Evolutionary conservation across 345 rosid genomes (phyloP).

Genomic region (Citrus mangshanensis): DNA sequence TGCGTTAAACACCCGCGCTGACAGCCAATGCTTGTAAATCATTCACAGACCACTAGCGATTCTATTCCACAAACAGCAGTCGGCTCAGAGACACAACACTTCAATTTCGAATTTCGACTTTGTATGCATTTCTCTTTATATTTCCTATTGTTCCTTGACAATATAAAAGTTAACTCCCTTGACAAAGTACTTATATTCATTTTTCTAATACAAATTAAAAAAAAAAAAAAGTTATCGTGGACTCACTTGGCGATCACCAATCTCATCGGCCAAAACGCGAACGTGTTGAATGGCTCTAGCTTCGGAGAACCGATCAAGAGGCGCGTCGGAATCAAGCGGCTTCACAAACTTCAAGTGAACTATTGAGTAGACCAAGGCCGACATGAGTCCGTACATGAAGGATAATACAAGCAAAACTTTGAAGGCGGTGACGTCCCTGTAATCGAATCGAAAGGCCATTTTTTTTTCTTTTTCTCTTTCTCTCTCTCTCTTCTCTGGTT

Average conservation of each 20-base stretch:
- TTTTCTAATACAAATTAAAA: background rate
- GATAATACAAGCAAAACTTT: constrained; percentile 51
- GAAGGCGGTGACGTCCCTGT: constrained; percentile 63
- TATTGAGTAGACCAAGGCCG: constrained; percentile 49
- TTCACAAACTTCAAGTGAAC: constrained; percentile 58
- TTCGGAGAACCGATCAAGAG: constrained; percentile 90
- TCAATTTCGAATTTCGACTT: too few species aligned
- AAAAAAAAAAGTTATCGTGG: background rate
- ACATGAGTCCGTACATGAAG: constrained; percentile 61
- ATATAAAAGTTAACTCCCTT: background rate
- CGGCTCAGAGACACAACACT: too few species aligned
- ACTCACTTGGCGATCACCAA: constrained; percentile 87
- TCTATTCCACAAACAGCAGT: too few species aligned
- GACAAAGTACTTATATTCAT: too few species aligned
- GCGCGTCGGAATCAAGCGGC: constrained; percentile 75
- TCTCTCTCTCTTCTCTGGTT: too few species aligned
- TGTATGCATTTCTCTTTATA: background rate
- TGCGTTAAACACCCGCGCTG: too few species aligned
- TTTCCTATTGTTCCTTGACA: background rate
- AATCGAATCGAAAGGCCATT: constrained; percentile 59
- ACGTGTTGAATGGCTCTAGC: constrained; percentile 88
- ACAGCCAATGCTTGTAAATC: too few species aligned
- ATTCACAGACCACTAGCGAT: too few species aligned
- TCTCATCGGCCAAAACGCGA: constrained; percentile 65
- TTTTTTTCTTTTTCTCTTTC: background rate